Conservation (phyloP, 768 basidiomycete species). For the Panaeolus cyanescens region DNA sequence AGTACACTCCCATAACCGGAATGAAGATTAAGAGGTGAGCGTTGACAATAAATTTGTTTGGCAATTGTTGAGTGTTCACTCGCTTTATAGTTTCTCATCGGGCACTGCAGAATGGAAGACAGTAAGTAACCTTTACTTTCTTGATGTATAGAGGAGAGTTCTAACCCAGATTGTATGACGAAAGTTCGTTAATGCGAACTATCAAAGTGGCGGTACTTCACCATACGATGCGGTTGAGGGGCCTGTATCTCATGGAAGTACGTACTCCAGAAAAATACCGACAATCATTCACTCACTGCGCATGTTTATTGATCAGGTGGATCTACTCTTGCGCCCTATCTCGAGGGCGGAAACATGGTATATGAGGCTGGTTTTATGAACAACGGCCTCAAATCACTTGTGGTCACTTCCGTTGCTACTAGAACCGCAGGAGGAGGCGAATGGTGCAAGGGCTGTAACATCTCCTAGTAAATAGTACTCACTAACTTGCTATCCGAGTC, state of each 20-base stretch:
- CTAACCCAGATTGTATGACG: too few species aligned
- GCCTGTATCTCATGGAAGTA: not conserved
- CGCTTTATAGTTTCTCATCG: not conserved
- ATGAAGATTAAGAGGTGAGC: not conserved
- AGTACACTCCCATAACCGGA: not conserved
- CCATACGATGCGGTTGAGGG: not conserved
- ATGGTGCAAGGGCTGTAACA: not conserved
- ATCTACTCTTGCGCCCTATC: not conserved
- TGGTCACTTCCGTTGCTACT: not conserved
- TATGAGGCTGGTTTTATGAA: not conserved
- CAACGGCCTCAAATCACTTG: not conserved
- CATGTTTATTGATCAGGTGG: not conserved
- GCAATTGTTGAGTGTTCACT: too few species aligned
- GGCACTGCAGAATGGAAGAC: not conserved
- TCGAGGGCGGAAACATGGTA: not conserved
- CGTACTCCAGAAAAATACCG: too few species aligned
- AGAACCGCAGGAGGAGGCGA: not conserved
- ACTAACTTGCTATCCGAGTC: too few species aligned
- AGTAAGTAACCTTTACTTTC: not conserved
- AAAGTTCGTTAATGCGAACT: not conserved
- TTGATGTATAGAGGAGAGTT: too few species aligned
- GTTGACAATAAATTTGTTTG: not conserved
- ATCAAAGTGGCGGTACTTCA: not conserved
- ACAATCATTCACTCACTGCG: not conserved
- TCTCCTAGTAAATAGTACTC: too few species aligned